Conservation (phyloP, 331 rosid species). For the Acacia pycnantha region DNA sequence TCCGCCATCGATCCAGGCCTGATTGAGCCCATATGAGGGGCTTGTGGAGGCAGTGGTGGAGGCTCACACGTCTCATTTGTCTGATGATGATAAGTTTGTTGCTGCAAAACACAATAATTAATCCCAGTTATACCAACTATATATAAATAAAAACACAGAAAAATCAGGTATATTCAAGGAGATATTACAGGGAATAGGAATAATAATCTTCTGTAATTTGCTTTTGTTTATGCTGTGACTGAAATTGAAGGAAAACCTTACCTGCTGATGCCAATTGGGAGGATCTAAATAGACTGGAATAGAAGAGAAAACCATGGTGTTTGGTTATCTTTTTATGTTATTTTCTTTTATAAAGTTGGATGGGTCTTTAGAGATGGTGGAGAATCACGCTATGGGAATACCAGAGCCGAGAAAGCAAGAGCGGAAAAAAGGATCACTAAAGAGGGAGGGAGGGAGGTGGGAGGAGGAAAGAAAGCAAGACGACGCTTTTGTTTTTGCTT, state of each 20-base stretch:
- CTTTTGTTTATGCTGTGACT: slow-evolving; percentile 31
- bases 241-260: slow-evolving; percentile 47
- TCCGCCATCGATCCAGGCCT: slow-evolving; percentile 63
- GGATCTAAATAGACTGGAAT: slow-evolving; percentile 82
- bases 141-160: slow-evolving; percentile 27
- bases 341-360: slow-evolving; percentile 71
- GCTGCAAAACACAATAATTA: slow-evolving; percentile 41
- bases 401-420: slow-evolving; percentile 56
- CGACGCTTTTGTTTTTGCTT: slow-evolving; percentile 54
- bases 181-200: slow-evolving; percentile 54
- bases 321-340: slow-evolving; percentile 28
- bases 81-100: slow-evolving; percentile 38
- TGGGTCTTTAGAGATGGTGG: slow-evolving; percentile 70
- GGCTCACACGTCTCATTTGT: slow-evolving; percentile 29
- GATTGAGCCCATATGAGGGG: slow-evolving; percentile 39
- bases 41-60: slow-evolving; percentile 37
- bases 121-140: background rate
- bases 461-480: slow-evolving; percentile 26
- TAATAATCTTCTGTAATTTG: slow-evolving; percentile 38
- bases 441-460: slow-evolving; percentile 37
- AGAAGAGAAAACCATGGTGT: slow-evolving; percentile 80
- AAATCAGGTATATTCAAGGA: slow-evolving; percentile 55
- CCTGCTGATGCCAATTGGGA: slow-evolving; percentile 77
- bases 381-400: slow-evolving; percentile 75
- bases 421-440: slow-evolving; percentile 29